Percentiles rank a stretch among this genome's conserved stretches.
Conservation (phyloP, 2,329 filamentous ascomycete genomes). For the Diplodia seriata region DNA sequence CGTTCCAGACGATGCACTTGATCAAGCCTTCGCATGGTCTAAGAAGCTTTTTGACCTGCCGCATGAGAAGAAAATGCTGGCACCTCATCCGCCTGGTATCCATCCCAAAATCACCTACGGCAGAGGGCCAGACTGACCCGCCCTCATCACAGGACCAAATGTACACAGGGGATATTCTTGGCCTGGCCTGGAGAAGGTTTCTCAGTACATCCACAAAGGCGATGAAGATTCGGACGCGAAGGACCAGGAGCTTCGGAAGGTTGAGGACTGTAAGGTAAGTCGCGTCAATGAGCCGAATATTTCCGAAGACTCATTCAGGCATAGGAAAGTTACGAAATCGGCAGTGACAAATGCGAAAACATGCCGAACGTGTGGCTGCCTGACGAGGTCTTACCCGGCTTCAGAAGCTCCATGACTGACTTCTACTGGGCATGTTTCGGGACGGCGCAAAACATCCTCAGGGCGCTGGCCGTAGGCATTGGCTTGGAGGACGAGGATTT, state of each 20-base stretch:
- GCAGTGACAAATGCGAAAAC: constrained; percentile 52
- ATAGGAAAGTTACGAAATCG: constrained; percentile 55
- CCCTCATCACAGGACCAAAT: constrained; percentile 40
- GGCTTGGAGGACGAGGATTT: constrained; percentile 55
- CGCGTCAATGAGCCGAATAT: no score
- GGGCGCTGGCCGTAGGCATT: constrained; percentile 56
- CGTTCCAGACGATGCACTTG: constrained; percentile 48
- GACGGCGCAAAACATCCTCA: constrained; percentile 54
- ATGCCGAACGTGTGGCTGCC: constrained; percentile 57
- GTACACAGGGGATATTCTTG: constrained; percentile 64
- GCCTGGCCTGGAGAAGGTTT: constrained; percentile 59
- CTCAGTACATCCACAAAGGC: constrained; percentile 54
- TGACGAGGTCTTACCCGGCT: constrained; percentile 54
- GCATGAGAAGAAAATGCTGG: constrained; percentile 56
- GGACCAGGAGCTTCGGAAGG: constrained; percentile 52
- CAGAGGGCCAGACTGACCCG: background rate
- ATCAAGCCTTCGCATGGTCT: constrained; percentile 55
- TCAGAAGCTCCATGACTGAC: constrained; percentile 54
- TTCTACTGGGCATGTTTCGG: constrained; percentile 60
- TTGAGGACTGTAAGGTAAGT: constrained; percentile 62
- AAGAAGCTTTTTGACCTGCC: constrained; percentile 55
- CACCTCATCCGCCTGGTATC: constrained; percentile 56
- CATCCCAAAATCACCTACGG: no score
- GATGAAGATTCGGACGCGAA: constrained; percentile 50
- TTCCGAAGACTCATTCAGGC: background rate